Conservation (phyloP, 768 basidiomycete genomes). For the Kwoniella heveanensis region DNA sequence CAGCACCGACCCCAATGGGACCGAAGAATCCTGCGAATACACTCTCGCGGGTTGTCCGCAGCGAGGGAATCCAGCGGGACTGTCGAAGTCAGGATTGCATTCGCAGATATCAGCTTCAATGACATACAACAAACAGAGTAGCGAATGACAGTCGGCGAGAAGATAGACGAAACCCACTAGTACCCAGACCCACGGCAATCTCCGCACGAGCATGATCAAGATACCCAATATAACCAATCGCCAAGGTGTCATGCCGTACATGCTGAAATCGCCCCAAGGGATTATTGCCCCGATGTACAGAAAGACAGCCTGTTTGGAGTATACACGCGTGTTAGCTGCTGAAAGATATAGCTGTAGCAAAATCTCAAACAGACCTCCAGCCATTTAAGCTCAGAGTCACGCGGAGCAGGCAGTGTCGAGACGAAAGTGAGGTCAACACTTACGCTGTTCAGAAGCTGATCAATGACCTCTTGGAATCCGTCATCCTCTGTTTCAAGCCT, state of each 20-base stretch:
- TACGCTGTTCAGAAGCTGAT: slow-evolving; percentile 50
- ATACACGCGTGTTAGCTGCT: neutral
- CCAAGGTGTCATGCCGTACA: slow-evolving; percentile 54
- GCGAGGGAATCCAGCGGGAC: slow-evolving; percentile 49
- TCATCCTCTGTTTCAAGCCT: slow-evolving; percentile 53
- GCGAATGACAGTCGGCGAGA: too few species aligned
- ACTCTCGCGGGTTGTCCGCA: slow-evolving; percentile 47
- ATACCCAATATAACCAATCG: slow-evolving; percentile 56
- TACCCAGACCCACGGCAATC: slow-evolving; percentile 57
- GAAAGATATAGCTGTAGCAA: too few species aligned
- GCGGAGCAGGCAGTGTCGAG: neutral
- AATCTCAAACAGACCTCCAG: too few species aligned
- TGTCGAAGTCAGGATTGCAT: too few species aligned
- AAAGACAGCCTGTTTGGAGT: slow-evolving; percentile 44
- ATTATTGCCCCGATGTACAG: slow-evolving; percentile 57
- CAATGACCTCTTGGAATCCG: slow-evolving; percentile 55
- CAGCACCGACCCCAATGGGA: slow-evolving; percentile 46
- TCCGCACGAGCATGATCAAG: slow-evolving; percentile 55
- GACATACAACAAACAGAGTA: too few species aligned
- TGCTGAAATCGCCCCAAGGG: slow-evolving; percentile 51
- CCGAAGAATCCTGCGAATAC: slow-evolving; percentile 57
- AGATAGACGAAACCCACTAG: too few species aligned
- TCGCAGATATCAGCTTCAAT: neutral
- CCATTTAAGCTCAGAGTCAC: too few species aligned
- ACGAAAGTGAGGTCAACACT: slow-evolving; percentile 1